Evolutionary conservation across 352 stramenopile genomes (phyloP), one percentile per base, ranked within the genome.

Genomic region (Phytophthora sp.): DNA sequence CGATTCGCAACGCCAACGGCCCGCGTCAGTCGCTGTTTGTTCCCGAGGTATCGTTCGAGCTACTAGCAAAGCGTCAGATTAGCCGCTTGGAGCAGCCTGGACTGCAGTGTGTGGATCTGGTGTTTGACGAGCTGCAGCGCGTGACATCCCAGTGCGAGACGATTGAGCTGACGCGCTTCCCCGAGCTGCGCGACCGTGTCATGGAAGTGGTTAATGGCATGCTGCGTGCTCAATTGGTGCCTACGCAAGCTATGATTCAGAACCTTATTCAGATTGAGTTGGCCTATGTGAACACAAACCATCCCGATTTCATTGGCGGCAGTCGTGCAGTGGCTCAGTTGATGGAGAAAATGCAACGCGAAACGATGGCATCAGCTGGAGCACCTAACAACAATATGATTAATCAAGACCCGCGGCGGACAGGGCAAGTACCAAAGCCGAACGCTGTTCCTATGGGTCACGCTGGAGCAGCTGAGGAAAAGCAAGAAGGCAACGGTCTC

Each of bases 251-350:
- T 16, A 99, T 99, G 97, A 98, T 99, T 57, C 86, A 91, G 23
- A 99, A 99, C 73, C 76, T 99, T 16, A 98, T 99, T 55, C 94
- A 98, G 67, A 98, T 99, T 65, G 98, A 99, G 82, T 75, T 99
- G 58, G 96, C 97, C 7, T 99, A 99, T 77, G 97, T 99, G 66
- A 99, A 99, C 84, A 99, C 97, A 20, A 98, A 98, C 73, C 98
- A 99, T 81, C 98, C 98, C 7, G 98, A 99, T 71, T 99, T 99
- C 56, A 99, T 99, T 58, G 97, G 97, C 49, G 97, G 97, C 36
- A 98, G 91, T 62, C 81, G 89, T 12, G 96, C 97, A 26, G 96
- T 99, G 20, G 93, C 95, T 15, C 84, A 96, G 60, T 71, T 99
- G 21, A 99, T 98, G 93, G 90, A 98, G 67, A 97, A 96, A 66